These are phyloP conservation scores for Cercophora newfieldiana DNA, from an alignment of 495 filamentous ascomycete species.

Conservation along the genomic window DNA sequence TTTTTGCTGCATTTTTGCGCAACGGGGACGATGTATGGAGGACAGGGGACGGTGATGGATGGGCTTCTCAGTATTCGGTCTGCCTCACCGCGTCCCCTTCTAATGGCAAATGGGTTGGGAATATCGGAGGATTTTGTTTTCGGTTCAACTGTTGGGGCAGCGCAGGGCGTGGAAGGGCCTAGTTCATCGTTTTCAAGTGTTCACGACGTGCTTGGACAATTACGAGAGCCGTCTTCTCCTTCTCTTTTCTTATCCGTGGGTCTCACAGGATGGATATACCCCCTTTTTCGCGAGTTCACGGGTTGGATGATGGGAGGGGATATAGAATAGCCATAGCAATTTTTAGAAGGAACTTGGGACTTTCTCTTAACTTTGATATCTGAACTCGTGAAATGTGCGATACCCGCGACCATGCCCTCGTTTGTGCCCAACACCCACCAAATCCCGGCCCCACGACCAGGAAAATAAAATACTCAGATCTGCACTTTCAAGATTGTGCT, in stretches of 20 bases:
- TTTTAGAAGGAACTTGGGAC: conserved; percentile 22
- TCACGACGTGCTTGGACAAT: conserved; percentile 23
- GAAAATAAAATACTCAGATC: neutral
- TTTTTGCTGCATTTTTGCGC: conserved; percentile 10
- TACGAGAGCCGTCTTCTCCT: conserved; percentile 23
- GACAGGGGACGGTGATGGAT: neutral
- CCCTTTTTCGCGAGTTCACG: conserved; percentile 23
- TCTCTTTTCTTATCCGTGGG: conserved; percentile 23
- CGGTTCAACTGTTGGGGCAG: neutral
- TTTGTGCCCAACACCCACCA: neutral
- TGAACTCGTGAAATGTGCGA: neutral
- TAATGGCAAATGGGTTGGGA: conserved; percentile 13
- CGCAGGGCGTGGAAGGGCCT: conserved; percentile 17
- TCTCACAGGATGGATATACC: conserved; percentile 42
- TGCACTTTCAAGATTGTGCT: neutral
- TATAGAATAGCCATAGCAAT: neutral
- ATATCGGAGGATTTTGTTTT: conserved; percentile 3
- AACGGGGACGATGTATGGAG: neutral
- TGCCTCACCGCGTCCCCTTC: neutral
- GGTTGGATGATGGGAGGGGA: conserved; percentile 4
- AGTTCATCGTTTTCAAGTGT: conserved; percentile 20
- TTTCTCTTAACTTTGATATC: neutral
- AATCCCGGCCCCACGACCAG: neutral
- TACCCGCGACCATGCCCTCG: neutral
- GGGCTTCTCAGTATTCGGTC: neutral